Conservation (phyloP, 192 early-diverging fungal genomes). For the Entophlyctis helioformis region DNA sequence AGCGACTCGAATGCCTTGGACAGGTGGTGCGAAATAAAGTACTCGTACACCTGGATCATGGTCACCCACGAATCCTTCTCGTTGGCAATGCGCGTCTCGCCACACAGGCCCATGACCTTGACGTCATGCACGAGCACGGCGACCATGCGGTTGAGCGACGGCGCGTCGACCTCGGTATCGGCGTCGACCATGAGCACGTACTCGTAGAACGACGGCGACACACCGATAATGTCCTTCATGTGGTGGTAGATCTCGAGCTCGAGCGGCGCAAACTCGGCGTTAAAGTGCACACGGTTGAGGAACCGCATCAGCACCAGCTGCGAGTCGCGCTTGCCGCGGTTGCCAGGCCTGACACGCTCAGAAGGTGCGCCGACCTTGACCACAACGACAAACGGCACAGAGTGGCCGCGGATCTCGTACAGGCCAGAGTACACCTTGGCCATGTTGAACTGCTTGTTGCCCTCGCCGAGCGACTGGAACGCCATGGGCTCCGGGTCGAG, state of each 20-base stretch:
- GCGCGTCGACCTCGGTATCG: constrained; percentile 40
- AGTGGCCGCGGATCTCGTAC: constrained; percentile 77
- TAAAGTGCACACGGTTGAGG: too few relatives aligned
- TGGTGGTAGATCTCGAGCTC: constrained; percentile 75
- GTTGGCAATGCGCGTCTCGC: too few relatives aligned
- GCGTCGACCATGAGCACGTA: constrained; percentile 51
- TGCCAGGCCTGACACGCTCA: constrained; percentile 68
- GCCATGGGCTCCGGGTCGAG: constrained; percentile 53
- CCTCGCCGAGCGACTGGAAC: constrained; percentile 84
- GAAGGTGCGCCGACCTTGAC: constrained; percentile 84
- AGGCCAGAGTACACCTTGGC: constrained; percentile 94
- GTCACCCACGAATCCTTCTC: too few relatives aligned
- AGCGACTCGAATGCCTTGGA: too few relatives aligned
- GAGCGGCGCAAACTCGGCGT: constrained; percentile 61
- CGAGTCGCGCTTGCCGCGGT: constrained; percentile 73
- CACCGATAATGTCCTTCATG: constrained; percentile 74
- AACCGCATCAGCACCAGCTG: constrained; percentile 79
- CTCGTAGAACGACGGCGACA: constrained; percentile 69
- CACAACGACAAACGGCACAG: constrained; percentile 86
- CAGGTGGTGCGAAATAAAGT: constrained; percentile 98
- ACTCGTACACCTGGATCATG: constrained; percentile 97
- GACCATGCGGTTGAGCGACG: constrained; percentile 42
- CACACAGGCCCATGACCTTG: constrained; percentile 46
- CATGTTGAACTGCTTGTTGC: constrained; percentile 84
- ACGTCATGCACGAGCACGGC: constrained; percentile 45